Evolutionary conservation across 1,284 basidiomycete species (phyloP), one percentile per base, ranked within the genome.

Genomic region (Phylloboletellus chloephorus): DNA sequence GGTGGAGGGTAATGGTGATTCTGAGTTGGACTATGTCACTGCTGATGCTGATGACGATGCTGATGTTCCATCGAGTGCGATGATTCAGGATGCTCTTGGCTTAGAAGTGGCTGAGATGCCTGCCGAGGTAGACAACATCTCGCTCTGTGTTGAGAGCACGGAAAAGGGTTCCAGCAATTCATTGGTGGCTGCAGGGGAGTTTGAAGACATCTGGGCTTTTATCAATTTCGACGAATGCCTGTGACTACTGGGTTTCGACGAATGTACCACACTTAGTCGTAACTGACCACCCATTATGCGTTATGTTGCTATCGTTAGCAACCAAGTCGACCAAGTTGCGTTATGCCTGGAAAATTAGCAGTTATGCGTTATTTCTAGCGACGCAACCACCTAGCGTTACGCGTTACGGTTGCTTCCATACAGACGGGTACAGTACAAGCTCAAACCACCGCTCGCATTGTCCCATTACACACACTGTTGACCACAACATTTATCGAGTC

Each of bases 181-280:
- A 1, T 38, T 44, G 23, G 31, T 34, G 5, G 42, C 46, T 34
- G 22, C 16, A 4, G 35, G 36, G 3, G 41, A 47, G 16, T 3
- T 32, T 4, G 31, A 46, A 9, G 25, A 43, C 37, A 45, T 45
- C 2, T 41, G 38, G 24, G n/a, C 34, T 5, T 41, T 16, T 15
- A 34, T 37, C 10, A 37, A 37, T 16, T 29, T 29, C 22, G 28
- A 37, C 22, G 10, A 12, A 37, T 37, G 28, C 28, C 11, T 22
- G 10, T 38, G 23, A 31, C 13, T 24, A 38, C n/a, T n/a, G n/a
- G n/a, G n/a, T n/a, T n/a, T n/a, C n/a, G n/a, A n/a, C n/a, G n/a
- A n/a, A n/a, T n/a, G n/a, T n/a, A n/a, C n/a, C n/a, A n/a, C n/a
- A n/a, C n/a, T n/a, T n/a, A n/a, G n/a, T n/a, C n/a, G n/a, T n/a